phyloP scores from a whole-genome alignment of 1,284 basidiomycete species.

The Meira miltonrushii region DNA sequence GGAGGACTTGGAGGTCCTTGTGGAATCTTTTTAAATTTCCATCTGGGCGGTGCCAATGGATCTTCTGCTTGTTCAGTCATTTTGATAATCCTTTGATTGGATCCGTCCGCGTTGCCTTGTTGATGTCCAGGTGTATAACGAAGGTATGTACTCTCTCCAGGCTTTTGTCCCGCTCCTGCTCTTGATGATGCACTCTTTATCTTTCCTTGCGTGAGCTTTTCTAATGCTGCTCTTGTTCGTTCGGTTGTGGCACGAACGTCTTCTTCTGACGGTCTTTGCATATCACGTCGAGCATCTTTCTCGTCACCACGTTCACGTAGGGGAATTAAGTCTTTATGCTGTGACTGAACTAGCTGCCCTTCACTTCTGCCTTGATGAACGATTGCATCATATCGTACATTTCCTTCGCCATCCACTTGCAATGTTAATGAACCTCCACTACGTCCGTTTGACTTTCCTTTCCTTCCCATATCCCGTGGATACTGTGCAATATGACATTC shows the following conservation, averaged over 20 bases:
- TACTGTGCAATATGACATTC: conserved; percentile 98
- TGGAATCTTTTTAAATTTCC: conserved; percentile 98
- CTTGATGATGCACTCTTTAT: conserved; percentile 90
- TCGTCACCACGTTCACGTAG: conserved; percentile 77
- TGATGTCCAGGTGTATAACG: conserved; percentile 87
- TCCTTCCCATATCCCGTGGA: conserved; percentile 87
- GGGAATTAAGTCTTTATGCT: conserved; percentile 95
- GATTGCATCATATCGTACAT: conserved; percentile 93
- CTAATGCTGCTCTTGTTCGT: conserved; percentile 80
- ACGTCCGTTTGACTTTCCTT: conserved; percentile 60
- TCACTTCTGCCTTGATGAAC: conserved; percentile 85
- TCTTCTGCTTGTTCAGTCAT: conserved; percentile 85
- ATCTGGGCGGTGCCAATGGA: conserved; percentile 89
- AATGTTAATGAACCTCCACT: conserved; percentile 89
- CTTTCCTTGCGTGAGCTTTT: conserved; percentile 87
- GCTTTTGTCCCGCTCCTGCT: conserved; percentile 14
- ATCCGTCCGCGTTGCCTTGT: conserved; percentile 53
- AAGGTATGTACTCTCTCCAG: conserved; percentile 75
- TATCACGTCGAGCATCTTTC: conserved; percentile 62
- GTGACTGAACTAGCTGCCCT: conserved; percentile 81
- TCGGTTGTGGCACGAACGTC: conserved; percentile 83
- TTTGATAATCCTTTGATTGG: conserved; percentile 96
- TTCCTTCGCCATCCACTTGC: conserved; percentile 92
- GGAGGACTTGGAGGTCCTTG: conserved; percentile 91
- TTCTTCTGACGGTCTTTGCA: conserved; percentile 89